Conservation (phyloP, 768 basidiomycete species). For the Boletus sp. region DNA sequence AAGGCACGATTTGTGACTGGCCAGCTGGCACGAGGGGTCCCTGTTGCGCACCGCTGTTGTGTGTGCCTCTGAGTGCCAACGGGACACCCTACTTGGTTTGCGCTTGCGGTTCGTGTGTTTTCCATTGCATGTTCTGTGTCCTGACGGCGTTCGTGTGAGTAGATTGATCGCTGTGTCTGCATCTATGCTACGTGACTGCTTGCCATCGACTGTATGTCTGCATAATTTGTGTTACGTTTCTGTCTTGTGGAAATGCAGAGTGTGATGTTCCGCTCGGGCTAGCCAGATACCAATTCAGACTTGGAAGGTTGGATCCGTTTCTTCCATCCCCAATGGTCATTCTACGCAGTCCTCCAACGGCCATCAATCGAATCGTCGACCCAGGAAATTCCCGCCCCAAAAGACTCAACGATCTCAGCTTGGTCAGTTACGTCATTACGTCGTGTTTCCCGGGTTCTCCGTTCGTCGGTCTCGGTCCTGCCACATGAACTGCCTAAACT, state of each 20-base stretch:
- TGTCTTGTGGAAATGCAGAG: no score
- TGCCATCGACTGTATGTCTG: not conserved
- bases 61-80: slow-evolving; percentile 5
- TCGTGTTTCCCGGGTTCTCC: not conserved
- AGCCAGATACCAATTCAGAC: no score
- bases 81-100: slow-evolving; percentile 12
- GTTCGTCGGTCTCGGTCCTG: not conserved
- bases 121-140: not conserved
- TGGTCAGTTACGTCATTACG: not conserved
- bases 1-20: not conserved
- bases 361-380: no score
- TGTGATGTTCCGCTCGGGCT: no score
- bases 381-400: not conserved
- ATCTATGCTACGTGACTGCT: no score
- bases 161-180: not conserved
- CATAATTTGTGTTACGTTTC: not conserved
- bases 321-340: not conserved
- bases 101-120: slow-evolving; percentile 2
- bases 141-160: not conserved
- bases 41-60: slow-evolving; percentile 10
- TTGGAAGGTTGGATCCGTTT: no score
- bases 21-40: slow-evolving; percentile 9
- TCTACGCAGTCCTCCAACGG: not conserved
- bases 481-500: not conserved
- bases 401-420: not conserved